phyloP scores from a whole-genome alignment of 352 stramenopile genomes.

The Thalassiosira allenii region DNA sequence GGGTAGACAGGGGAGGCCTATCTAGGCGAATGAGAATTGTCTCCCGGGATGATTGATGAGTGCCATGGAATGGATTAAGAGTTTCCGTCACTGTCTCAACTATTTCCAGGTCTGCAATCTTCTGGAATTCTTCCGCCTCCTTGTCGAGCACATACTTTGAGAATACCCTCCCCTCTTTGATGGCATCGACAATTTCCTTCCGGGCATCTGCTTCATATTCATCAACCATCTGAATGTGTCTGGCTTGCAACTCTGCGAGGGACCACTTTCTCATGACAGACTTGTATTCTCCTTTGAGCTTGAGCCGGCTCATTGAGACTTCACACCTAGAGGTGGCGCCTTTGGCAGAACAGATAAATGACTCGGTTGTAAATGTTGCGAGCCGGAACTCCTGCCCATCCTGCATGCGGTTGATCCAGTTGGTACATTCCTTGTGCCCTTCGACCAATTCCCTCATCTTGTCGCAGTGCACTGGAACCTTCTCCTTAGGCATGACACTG shows the following conservation, averaged over 20 bases:
- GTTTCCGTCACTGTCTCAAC: no score
- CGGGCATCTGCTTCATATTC: slow-evolving; percentile 3
- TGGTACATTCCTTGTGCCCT: not conserved
- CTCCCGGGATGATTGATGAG: no score
- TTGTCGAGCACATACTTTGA: slow-evolving; percentile 6
- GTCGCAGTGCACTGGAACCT: not conserved
- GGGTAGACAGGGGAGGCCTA: no score
- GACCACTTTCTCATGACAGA: slow-evolving; percentile 22
- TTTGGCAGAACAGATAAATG: slow-evolving; percentile 16
- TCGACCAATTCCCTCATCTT: slow-evolving; percentile 2
- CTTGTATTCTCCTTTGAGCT: slow-evolving; percentile 5
- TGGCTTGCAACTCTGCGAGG: slow-evolving; percentile 1
- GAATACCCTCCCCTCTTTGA: not conserved
- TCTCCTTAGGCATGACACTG: not conserved
- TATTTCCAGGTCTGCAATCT: not conserved
- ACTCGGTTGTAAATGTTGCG: slow-evolving; percentile 8
- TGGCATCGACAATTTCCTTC: not conserved
- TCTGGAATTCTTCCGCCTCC: slow-evolving; percentile 10
- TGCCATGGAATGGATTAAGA: no score
- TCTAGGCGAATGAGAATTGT: no score
- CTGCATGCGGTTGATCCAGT: slow-evolving; percentile 8
- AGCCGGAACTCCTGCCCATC: not conserved
- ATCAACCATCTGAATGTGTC: not conserved
- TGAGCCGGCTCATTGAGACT: not conserved
- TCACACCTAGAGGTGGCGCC: slow-evolving; percentile 23